Conservation (phyloP, 179 eudicot genomes). For the Amaranthus tricolor region DNA sequence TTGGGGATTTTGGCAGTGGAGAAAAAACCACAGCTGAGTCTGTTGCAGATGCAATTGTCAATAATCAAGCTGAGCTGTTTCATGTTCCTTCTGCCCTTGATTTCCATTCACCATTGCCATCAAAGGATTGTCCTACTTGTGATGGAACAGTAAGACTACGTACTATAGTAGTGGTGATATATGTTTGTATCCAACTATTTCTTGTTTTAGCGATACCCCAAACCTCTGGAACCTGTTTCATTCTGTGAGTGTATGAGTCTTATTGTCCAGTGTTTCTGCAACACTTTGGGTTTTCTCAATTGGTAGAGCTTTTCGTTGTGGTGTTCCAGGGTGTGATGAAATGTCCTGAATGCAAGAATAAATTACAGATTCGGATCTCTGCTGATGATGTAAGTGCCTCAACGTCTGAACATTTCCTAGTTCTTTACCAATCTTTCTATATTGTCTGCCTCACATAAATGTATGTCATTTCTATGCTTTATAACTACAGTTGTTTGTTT, state of each 20-base stretch:
- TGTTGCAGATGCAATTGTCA: slow-evolving; percentile 77
- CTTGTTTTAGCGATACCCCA: neutral
- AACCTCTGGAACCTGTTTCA: neutral
- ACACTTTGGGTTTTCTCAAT: neutral
- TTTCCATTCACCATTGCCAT: slow-evolving; percentile 68
- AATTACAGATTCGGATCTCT: slow-evolving; percentile 67
- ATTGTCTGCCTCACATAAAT: too few species aligned
- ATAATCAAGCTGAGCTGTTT: slow-evolving; percentile 80
- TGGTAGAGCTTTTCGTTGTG: slow-evolving; percentile 2
- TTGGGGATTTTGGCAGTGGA: slow-evolving; percentile 47
- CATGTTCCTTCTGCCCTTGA: slow-evolving; percentile 74
- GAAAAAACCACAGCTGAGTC: slow-evolving; percentile 76
- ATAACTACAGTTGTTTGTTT: too few species aligned
- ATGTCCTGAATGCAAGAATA: slow-evolving; percentile 83
- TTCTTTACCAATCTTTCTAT: neutral
- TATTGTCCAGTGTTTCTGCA: neutral
- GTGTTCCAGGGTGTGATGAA: slow-evolving; percentile 84
- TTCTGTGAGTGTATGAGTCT: neutral
- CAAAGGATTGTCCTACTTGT: slow-evolving; percentile 81
- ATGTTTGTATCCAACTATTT: neutral
- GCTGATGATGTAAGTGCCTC: slow-evolving; percentile 82
- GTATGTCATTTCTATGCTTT: too few species aligned
- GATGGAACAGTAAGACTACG: slow-evolving; percentile 70
- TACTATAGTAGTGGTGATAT: slow-evolving; percentile 6
- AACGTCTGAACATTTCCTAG: neutral